Conservation (phyloP, 495 filamentous ascomycete genomes). For the Annulohypoxylon moriforme region DNA sequence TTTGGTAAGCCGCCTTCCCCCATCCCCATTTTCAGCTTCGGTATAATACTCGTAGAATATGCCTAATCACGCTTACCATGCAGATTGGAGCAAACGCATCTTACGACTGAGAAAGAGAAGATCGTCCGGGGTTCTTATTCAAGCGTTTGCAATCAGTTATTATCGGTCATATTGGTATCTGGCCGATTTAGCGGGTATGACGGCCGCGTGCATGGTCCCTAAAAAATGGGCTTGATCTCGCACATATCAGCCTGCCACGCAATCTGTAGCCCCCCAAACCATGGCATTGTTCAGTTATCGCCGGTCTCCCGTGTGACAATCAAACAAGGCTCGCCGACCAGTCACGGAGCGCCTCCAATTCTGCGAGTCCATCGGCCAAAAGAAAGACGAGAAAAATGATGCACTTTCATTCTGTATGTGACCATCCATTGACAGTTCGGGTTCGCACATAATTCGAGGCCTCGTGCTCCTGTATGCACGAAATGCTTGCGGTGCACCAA, state of each 20-base stretch:
- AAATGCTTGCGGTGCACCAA: not conserved
- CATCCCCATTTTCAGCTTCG: not conserved
- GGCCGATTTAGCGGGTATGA: not conserved
- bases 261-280: conserved; percentile 4
- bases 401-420: conserved; percentile 25
- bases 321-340: conserved; percentile 15
- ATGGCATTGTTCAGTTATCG: conserved; percentile 12
- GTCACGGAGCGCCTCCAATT: conserved; percentile 20
- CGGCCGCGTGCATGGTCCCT: conserved; percentile 18
- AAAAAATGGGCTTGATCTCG: not conserved
- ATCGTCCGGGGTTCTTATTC: not conserved
- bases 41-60: not conserved
- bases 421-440: conserved; percentile 21
- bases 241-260: not conserved
- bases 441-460: conserved; percentile 36
- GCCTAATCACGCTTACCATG: not conserved
- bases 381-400: conserved; percentile 4
- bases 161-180: conserved; percentile 2
- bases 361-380: conserved; percentile 7
- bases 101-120: not conserved
- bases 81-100: conserved; percentile 1
- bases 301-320: not conserved
- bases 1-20: not conserved
- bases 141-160: conserved; percentile 15
- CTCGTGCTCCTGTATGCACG: conserved; percentile 6